Evolutionary conservation across 805 yeast genomes (phyloP).

Genomic region (Monosporozyma aerobia): DNA sequence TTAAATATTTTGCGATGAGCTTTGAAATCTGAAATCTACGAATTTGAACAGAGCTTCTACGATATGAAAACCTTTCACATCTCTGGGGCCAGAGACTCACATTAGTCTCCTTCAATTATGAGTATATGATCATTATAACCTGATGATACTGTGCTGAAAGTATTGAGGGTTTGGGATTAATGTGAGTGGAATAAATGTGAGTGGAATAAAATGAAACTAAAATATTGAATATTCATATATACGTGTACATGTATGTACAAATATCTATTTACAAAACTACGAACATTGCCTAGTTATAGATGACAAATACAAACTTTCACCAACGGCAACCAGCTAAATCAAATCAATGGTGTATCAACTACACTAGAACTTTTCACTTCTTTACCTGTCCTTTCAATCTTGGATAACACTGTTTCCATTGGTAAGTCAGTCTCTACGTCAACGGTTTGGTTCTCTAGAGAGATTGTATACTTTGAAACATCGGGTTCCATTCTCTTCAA

Average conservation of each 20-base stretch:
- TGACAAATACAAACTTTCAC: not conserved
- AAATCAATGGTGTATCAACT: slow-evolving; percentile 14
- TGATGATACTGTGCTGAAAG: no score
- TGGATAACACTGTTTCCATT: slow-evolving; percentile 70
- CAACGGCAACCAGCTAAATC: slow-evolving; percentile 12
- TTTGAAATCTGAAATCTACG: not conserved
- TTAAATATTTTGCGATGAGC: not conserved
- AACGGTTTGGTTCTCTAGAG: slow-evolving; percentile 74
- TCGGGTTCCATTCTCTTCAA: slow-evolving; percentile 58
- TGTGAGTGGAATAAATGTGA: not conserved
- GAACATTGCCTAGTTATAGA: not conserved
- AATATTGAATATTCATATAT: not conserved
- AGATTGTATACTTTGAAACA: slow-evolving; percentile 61
- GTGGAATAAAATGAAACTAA: not conserved
- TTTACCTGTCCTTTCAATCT: slow-evolving; percentile 88
- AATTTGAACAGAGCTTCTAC: not conserved
- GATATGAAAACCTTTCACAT: no score
- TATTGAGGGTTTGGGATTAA: no score
- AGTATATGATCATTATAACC: no score
- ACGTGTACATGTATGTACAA: no score
- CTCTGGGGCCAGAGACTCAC: no score
- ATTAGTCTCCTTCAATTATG: no score
- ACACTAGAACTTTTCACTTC: slow-evolving; percentile 56
- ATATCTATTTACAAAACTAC: not conserved
- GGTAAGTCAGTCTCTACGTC: slow-evolving; percentile 58